Percentiles rank a stretch among this genome's conserved stretches.
Conservation (phyloP, 164 flowering plant genomes). For the Nelumbo lutea region DNA sequence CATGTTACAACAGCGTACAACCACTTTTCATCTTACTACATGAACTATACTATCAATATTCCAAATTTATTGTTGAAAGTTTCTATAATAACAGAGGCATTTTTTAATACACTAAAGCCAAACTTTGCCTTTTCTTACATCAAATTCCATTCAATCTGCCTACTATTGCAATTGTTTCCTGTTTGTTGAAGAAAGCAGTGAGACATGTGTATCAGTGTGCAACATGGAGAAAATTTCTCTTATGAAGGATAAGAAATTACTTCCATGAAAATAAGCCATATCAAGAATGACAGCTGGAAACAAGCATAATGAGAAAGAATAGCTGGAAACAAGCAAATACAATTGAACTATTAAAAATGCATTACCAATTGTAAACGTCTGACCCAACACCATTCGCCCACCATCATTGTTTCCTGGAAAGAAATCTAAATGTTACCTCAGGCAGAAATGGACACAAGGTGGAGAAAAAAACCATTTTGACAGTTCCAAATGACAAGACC, state of each 20-base stretch:
- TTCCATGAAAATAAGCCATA: background rate
- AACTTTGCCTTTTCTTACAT: no score
- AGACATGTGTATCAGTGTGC: no score
- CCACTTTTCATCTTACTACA: no score
- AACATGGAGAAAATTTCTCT: background rate
- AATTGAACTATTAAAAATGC: background rate
- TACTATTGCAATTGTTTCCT: no score
- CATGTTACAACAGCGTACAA: no score
- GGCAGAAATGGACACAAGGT: background rate
- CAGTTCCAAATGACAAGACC: no score
- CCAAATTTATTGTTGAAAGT: no score
- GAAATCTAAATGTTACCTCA: background rate
- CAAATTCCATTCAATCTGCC: no score
- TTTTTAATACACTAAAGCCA: no score
- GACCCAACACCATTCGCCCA: constrained; percentile 79
- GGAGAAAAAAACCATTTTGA: background rate
- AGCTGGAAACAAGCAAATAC: background rate
- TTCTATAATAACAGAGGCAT: no score
- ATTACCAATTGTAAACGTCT: constrained; percentile 93
- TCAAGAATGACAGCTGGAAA: background rate
- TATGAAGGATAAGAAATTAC: background rate
- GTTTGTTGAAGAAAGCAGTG: no score
- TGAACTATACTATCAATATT: no score
- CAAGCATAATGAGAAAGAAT: background rate
- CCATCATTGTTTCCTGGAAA: constrained; percentile 67